A percentile compares a stretch with the other conserved stretches of the same genome.
These are phyloP conservation scores for Artemisia tridentata DNA, from an alignment of 129 eudicot species.

Conservation along the genomic window DNA sequence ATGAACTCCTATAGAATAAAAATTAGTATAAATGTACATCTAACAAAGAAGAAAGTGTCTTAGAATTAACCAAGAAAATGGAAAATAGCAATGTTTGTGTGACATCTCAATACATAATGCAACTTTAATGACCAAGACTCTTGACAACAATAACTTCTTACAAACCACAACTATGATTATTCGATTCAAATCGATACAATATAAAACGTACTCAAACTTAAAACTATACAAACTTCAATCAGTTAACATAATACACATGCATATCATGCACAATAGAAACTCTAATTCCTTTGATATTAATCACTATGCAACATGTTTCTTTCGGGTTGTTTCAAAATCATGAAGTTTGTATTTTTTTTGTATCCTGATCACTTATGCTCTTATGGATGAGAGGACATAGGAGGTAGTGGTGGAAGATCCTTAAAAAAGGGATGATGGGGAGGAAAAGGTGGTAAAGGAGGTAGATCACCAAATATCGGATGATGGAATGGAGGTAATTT, in stretches of 20 bases:
- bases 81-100: not conserved
- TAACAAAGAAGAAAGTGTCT: too few species aligned
- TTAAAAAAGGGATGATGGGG: constrained; percentile 42
- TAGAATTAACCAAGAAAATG: too few species aligned
- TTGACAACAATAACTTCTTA: not conserved
- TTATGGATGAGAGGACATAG: constrained; percentile 35
- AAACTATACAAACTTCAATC: constrained; percentile 13
- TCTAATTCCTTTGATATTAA: not conserved
- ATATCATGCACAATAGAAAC: constrained; percentile 15
- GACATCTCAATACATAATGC: not conserved
- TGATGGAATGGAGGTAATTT: constrained; percentile 27
- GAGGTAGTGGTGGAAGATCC: constrained; percentile 40
- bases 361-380: constrained; percentile 13
- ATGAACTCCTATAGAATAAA: not conserved
- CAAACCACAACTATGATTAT: constrained; percentile 1
- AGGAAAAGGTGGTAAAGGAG: constrained; percentile 30
- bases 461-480: not conserved
- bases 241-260: constrained; percentile 18
- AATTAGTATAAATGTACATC: not conserved
- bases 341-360: constrained; percentile 21
- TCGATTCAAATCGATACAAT: constrained; percentile 8
- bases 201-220: constrained; percentile 7
- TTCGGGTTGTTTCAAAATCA: constrained; percentile 13
- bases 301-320: constrained; percentile 17
- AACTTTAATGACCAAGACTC: not conserved